phyloP scores from a whole-genome alignment of 108 stramenopile species.

The Nitzschia sp. region DNA sequence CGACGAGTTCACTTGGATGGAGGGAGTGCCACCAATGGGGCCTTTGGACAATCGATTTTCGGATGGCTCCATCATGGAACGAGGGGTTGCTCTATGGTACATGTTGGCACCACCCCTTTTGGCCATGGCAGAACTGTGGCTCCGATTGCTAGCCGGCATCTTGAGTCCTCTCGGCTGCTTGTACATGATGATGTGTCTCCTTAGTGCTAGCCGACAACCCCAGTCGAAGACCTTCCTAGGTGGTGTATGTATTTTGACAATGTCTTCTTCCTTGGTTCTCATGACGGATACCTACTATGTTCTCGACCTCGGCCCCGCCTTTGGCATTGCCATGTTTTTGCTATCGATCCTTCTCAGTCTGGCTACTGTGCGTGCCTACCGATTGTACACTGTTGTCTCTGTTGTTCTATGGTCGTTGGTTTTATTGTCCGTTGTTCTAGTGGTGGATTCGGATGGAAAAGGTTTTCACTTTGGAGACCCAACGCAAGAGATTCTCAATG shows the following conservation, averaged over 20 bases:
- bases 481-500: conserved; percentile 17
- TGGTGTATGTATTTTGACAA: conserved; percentile 22
- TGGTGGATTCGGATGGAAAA: background rate
- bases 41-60: conserved; percentile 4
- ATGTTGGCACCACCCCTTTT: conserved; percentile 39
- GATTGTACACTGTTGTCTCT: conserved; percentile 6
- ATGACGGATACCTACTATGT: conserved; percentile 75
- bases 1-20: conserved; percentile 1
- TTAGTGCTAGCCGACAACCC: background rate
- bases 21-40: conserved; percentile 47
- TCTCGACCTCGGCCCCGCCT: conserved; percentile 53
- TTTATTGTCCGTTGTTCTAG: conserved; percentile 24
- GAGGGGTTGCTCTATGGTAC: conserved; percentile 23
- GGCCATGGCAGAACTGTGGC: conserved; percentile 82
- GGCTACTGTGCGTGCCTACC: background rate
- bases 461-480: conserved; percentile 26
- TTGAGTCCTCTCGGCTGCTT: conserved; percentile 40
- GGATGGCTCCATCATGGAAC: conserved; percentile 22
- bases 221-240: background rate
- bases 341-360: conserved; percentile 36
- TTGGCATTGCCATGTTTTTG: conserved; percentile 46
- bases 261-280: conserved; percentile 63
- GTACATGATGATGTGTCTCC: conserved; percentile 8
- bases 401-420: conserved; percentile 11
- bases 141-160: conserved; percentile 58